These are phyloP conservation scores for Aquilaria yunnanensis DNA, from an alignment of 345 rosid species.

Conservation along the genomic window DNA sequence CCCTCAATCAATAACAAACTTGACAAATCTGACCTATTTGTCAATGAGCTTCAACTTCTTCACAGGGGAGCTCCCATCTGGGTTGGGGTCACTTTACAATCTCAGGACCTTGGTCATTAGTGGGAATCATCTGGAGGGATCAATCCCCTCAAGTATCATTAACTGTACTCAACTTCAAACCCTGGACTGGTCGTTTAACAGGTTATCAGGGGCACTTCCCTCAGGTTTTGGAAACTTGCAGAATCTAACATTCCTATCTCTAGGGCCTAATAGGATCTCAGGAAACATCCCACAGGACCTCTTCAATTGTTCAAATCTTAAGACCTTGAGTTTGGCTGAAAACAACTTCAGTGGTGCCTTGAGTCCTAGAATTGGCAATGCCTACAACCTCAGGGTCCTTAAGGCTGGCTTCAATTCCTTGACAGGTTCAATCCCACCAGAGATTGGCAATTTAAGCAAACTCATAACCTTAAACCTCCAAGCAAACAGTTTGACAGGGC, in stretches of 20 bases:
- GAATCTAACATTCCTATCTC: slow-evolving; percentile 42
- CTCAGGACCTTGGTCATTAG: slow-evolving; percentile 49
- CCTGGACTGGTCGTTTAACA: slow-evolving; percentile 35
- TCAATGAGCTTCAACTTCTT: slow-evolving; percentile 53
- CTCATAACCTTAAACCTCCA: slow-evolving; percentile 36
- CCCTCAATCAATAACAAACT: slow-evolving; percentile 53
- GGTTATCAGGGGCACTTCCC: slow-evolving; percentile 50
- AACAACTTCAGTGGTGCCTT: slow-evolving; percentile 59
- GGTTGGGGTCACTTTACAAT: slow-evolving; percentile 59
- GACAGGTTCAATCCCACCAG: slow-evolving; percentile 56
- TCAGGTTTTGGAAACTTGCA: slow-evolving; percentile 47
- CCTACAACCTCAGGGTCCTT: slow-evolving; percentile 38
- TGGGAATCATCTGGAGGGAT: slow-evolving; percentile 55
- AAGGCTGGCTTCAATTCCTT: slow-evolving; percentile 39
- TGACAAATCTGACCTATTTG: slow-evolving; percentile 56
- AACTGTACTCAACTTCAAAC: slow-evolving; percentile 54
- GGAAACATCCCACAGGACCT: slow-evolving; percentile 81
- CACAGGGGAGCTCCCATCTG: slow-evolving; percentile 53
- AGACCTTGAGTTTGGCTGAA: slow-evolving; percentile 19
- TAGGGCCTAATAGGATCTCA: slow-evolving; percentile 38
- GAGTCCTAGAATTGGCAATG: slow-evolving; percentile 53
- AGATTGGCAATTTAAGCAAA: slow-evolving; percentile 54
- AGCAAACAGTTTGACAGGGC: slow-evolving; percentile 52
- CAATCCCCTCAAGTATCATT: slow-evolving; percentile 62
- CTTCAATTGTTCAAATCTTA: slow-evolving; percentile 57